phyloP scores from a whole-genome alignment of 2,329 filamentous ascomycete genomes.

The Pestalotiopsis sp. region DNA sequence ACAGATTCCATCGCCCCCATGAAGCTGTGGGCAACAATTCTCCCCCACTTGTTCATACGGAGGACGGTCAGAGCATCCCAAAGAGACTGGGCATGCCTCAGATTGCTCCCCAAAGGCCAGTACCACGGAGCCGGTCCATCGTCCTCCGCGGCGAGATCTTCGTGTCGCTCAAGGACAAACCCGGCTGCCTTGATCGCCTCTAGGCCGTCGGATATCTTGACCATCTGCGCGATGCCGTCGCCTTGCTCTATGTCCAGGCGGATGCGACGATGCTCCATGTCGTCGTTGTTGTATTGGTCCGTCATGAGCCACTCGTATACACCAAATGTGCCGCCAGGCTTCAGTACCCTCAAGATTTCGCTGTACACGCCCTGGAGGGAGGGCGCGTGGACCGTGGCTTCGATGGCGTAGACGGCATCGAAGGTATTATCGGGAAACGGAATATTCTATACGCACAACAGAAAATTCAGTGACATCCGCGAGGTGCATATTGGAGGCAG shows the following conservation, averaged over 20 bases:
- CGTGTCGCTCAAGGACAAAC: constrained; percentile 80
- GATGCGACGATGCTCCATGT: constrained; percentile 84
- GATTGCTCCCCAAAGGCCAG: constrained; percentile 85
- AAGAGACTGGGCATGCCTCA: constrained; percentile 79
- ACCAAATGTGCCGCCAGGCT: constrained; percentile 93
- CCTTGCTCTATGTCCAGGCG: constrained; percentile 96
- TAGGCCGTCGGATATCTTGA: constrained; percentile 79
- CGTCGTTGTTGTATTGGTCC: constrained; percentile 87
- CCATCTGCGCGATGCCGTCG: constrained; percentile 98
- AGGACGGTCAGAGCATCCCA: constrained; percentile 82
- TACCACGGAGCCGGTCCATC: constrained; percentile 85
- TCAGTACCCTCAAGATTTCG: constrained; percentile 92
- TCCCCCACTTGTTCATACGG: constrained; percentile 86
- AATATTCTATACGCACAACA: too few species aligned
- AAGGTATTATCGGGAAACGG: constrained; percentile 85
- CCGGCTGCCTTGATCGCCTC: constrained; percentile 84
- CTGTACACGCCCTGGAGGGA: constrained; percentile 89
- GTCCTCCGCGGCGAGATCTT: constrained; percentile 84
- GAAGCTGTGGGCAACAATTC: constrained; percentile 74
- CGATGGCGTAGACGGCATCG: constrained; percentile 95
- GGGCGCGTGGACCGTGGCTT: constrained; percentile 94
- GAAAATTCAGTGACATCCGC: too few species aligned
- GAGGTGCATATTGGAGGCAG: too few species aligned
- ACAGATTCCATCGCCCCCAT: constrained; percentile 77
- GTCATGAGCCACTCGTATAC: constrained; percentile 99